Evolutionary conservation across 225 moss, liverwort and hornwort species (phyloP).

Genomic region (Thuidium tamariscinum): DNA sequence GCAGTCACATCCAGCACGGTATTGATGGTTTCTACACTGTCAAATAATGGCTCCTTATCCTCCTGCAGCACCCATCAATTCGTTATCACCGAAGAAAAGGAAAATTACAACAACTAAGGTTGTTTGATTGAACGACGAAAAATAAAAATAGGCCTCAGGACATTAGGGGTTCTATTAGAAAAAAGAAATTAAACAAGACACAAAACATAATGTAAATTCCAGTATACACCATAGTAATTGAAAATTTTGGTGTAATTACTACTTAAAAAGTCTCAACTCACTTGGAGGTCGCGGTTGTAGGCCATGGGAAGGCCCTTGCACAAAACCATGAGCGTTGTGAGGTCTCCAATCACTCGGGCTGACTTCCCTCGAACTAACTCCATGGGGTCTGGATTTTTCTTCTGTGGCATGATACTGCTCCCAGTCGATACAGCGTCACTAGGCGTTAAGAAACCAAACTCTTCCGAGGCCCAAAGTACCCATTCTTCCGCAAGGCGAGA

Average conservation of each 20-base stretch:
- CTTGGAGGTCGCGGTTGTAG: constrained; percentile 98
- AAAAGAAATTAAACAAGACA: neutral
- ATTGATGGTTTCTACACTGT: constrained; percentile 77
- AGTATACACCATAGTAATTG: neutral
- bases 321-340: constrained; percentile 76
- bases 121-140: neutral
- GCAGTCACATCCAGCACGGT: constrained; percentile 82
- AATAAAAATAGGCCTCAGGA: neutral
- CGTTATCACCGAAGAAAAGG: neutral
- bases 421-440: constrained; percentile 97
- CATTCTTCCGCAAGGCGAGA: constrained; percentile 98
- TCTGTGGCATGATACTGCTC: constrained; percentile 99
- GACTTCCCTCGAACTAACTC: constrained; percentile 97
- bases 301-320: constrained; percentile 99
- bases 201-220: neutral
- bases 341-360: constrained; percentile 87
- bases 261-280: neutral
- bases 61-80: constrained; percentile 44
- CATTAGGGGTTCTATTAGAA: neutral
- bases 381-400: constrained; percentile 99
- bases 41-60: constrained; percentile 95
- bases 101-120: neutral
- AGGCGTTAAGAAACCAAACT: constrained; percentile 88
- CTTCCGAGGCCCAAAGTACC: constrained; percentile 98
- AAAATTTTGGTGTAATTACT: neutral